Base-by-base conservation (phyloP, 2,329 filamentous ascomycete genomes). In the Fusarium equiseti region DNA sequence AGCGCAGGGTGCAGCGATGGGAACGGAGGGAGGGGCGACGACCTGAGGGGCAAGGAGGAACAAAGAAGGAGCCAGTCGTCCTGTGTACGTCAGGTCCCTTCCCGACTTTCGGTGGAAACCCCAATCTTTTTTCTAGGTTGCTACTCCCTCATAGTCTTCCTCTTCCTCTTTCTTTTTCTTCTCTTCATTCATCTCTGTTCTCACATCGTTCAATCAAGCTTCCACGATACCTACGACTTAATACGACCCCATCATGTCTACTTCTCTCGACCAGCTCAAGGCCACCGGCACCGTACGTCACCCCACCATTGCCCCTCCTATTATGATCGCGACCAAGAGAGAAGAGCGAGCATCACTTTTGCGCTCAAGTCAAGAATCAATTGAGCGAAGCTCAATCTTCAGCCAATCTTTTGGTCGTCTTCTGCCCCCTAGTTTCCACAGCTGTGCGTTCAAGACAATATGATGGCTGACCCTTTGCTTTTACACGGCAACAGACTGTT, bases 191-290 rank as follows among this genome's bases (percentile, higher is more conserved):
- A 54, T 65, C 63, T 51, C 35, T 54, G 67, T 65, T 44, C 45
- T 63, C 55, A 53, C 66, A 61, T 46, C 55, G 55, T 27, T 51
- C 45, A 60, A 71, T 56, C 52, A 53, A 72, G 56, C 42, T 51
- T 54, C 50, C 59, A 49, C 55, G 44, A 61, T 63, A 42, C 35
- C n/a, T 18, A 49, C 62, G 59, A 70, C 56, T 58, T 50, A 61
- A 66, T 59, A 63, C 26, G 46, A 63, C 59, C 52, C 52, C 71
- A 79, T 55, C 74, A 98, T 98, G 95, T 84, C 93, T 83, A 91
- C 86, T 84, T 93, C 95, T 83, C 92, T 99, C 78, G 96, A 98
- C 78, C 95, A 98, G 87, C 90, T 99, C 83, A 99, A 99, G 89
- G 91, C 93, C 87, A 84, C 92, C 81, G 96, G 96, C 91, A 99